Percentiles rank a stretch among this genome's conserved stretches.
Conservation (phyloP, 176 grass and related monocot species). For the Eleusine coracana region DNA sequence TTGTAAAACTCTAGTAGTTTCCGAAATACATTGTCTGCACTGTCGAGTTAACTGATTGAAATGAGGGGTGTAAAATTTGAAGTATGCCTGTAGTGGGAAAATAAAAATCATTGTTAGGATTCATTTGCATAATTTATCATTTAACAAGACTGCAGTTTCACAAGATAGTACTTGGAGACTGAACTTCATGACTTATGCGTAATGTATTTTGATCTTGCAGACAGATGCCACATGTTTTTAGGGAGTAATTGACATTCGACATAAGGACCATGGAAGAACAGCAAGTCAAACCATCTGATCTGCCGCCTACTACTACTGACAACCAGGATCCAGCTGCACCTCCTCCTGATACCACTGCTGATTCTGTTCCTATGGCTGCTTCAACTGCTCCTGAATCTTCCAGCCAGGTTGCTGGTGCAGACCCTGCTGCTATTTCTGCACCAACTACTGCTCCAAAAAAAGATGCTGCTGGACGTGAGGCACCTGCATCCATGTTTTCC, state of each 20-base stretch:
- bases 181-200: slow-evolving; percentile 23
- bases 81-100: neutral
- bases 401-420: slow-evolving; percentile 23
- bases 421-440: slow-evolving; percentile 29
- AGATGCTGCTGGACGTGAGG: slow-evolving; percentile 51
- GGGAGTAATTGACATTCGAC: slow-evolving; percentile 25
- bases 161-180: neutral
- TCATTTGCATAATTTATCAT: neutral
- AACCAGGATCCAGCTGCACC: slow-evolving; percentile 47
- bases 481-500: slow-evolving; percentile 63
- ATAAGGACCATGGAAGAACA: slow-evolving; percentile 59
- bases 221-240: slow-evolving; percentile 36
- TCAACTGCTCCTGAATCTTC: slow-evolving; percentile 36
- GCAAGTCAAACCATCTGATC: slow-evolving; percentile 56
- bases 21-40: neutral
- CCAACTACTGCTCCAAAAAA: slow-evolving; percentile 39
- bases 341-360: slow-evolving; percentile 32
- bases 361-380: slow-evolving; percentile 29
- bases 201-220: slow-evolving; percentile 45
- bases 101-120: neutral
- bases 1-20: neutral
- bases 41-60: neutral
- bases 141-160: neutral
- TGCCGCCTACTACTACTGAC: slow-evolving; percentile 6
- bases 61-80: neutral